A percentile compares a stretch with the other conserved stretches of the same genome.
Conservation (phyloP, 2,329 filamentous ascomycete genomes). For the Colletotrichum tofieldiae region DNA sequence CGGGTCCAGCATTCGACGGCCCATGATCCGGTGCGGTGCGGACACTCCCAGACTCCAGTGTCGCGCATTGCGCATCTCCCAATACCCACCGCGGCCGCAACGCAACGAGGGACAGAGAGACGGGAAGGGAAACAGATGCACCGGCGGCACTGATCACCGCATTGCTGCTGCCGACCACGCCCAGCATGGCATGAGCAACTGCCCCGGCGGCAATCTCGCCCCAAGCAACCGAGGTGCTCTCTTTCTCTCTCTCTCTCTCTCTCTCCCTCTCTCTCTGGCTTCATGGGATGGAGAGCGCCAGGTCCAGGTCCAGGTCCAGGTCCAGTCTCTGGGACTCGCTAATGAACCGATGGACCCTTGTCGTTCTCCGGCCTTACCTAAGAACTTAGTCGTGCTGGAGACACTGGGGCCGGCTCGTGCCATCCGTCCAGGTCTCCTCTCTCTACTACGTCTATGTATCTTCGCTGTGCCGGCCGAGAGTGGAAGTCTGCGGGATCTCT, state of each 20-base stretch:
- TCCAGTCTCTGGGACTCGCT: constrained; percentile 1
- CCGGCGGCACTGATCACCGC: neutral
- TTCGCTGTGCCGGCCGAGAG: neutral
- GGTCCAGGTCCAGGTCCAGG: neutral
- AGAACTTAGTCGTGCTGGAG: neutral
- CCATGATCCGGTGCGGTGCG: constrained; percentile 14
- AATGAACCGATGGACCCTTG: neutral
- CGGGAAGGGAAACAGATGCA: neutral
- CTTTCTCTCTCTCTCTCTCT: too few species aligned
- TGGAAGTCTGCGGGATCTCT: neutral
- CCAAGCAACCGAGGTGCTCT: neutral
- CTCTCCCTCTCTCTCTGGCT: too few species aligned
- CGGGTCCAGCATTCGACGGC: neutral
- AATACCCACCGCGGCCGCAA: constrained; percentile 31
- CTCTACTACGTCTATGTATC: neutral
- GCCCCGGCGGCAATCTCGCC: neutral
- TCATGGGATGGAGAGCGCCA: too few species aligned
- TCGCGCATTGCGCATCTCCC: constrained; percentile 18
- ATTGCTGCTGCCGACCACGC: neutral
- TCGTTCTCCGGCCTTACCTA: neutral
- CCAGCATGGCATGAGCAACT: neutral
- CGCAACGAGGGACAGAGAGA: constrained; percentile 10
- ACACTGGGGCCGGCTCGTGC: too few species aligned
- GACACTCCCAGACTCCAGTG: constrained; percentile 20
- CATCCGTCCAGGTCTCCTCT: too few species aligned